phyloP scores from a whole-genome alignment of 768 basidiomycete genomes.

The Artomyces pyxidatus region DNA sequence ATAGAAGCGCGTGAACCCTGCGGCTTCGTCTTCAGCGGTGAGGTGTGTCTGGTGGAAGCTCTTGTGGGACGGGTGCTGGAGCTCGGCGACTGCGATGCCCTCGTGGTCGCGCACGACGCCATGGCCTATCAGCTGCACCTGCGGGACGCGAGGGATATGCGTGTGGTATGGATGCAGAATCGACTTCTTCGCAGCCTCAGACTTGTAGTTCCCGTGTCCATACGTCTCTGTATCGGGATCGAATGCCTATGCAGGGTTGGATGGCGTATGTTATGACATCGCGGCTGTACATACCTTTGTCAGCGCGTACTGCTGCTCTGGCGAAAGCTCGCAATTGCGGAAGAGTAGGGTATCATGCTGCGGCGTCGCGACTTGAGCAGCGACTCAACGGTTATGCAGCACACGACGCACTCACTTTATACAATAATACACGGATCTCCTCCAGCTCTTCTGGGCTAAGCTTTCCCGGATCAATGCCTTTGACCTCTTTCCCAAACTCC shows the following conservation, averaged over 20 bases:
- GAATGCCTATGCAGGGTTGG: conserved; percentile 49
- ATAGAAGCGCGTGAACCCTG: conserved; percentile 73
- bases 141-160: conserved; percentile 77
- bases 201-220: conserved; percentile 88
- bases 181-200: conserved; percentile 60
- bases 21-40: conserved; percentile 58
- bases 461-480: conserved; percentile 57
- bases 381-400: neutral
- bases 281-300: conserved; percentile 52
- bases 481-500: conserved; percentile 71
- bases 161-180: conserved; percentile 83
- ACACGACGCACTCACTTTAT: conserved; percentile 62
- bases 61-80: conserved; percentile 77
- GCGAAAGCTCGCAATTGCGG: conserved; percentile 55
- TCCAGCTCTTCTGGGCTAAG: conserved; percentile 54
- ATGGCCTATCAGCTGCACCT: conserved; percentile 88
- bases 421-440: conserved; percentile 63
- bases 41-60: conserved; percentile 77
- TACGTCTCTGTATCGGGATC: conserved; percentile 59
- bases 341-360: conserved; percentile 77
- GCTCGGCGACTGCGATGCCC: conserved; percentile 58
- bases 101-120: conserved; percentile 71
- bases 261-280: neutral
- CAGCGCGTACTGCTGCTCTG: conserved; percentile 77
- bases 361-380: neutral